Percentiles rank a stretch among this genome's conserved stretches.
Conservation (phyloP, 169 alveolate species). For the Plasmodium coatneyi region DNA sequence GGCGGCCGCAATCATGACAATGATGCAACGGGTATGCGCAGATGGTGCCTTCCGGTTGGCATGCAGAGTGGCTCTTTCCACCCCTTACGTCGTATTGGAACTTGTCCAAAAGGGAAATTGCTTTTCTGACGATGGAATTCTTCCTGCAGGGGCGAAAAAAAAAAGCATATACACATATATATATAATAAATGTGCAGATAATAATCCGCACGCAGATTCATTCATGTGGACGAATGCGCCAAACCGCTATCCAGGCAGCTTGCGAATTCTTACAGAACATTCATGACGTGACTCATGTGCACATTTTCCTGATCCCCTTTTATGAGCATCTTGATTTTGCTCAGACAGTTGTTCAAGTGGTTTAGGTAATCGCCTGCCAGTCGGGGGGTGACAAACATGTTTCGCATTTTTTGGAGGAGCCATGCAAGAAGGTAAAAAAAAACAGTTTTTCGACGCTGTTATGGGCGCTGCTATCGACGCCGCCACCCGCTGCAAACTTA, state of each 20-base stretch:
- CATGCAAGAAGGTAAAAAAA: not conserved
- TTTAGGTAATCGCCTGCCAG: slow-evolving; percentile 39
- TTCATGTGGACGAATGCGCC: not conserved
- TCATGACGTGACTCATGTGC: slow-evolving; percentile 22
- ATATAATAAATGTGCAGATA: not conserved
- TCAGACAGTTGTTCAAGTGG: slow-evolving; percentile 25
- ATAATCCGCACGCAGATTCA: not conserved
- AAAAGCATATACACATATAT: not conserved
- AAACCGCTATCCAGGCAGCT: not conserved
- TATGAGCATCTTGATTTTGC: slow-evolving; percentile 49
- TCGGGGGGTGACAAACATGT: not conserved
- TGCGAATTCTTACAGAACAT: slow-evolving; percentile 20
- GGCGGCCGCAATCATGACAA: not conserved
- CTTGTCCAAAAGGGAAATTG: slow-evolving; percentile 37
- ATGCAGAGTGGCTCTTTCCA: not conserved
- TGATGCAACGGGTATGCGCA: not conserved
- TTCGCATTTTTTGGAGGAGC: not conserved
- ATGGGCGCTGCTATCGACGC: not conserved
- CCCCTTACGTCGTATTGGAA: slow-evolving; percentile 62
- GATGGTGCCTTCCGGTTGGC: not conserved
- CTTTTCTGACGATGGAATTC: slow-evolving; percentile 32
- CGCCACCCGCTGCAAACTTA: not conserved
- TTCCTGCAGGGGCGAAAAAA: slow-evolving; percentile 24
- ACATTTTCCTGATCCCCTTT: slow-evolving; percentile 35
- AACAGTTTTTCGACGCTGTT: not conserved